These are phyloP conservation scores for Trichosporon faecale DNA, from an alignment of 1,284 basidiomycete genomes.

Conservation along the genomic window DNA sequence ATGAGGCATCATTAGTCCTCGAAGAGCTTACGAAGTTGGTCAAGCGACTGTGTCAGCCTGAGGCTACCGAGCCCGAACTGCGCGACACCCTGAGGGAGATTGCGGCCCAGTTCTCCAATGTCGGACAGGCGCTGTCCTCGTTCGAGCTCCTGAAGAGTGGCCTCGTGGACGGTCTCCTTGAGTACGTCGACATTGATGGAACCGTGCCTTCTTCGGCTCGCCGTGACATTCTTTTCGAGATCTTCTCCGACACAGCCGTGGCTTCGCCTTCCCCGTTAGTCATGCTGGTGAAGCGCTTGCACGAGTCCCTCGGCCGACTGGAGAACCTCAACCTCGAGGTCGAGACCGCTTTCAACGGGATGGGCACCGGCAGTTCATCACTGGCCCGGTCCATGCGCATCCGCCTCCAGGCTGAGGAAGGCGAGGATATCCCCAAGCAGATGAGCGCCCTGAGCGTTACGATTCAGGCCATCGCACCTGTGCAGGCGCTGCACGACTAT, in stretches of 20 bases:
- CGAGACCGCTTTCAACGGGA: constrained; percentile 62
- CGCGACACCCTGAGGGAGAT: constrained; percentile 66
- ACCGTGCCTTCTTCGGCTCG: constrained; percentile 55
- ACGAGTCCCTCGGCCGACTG: constrained; percentile 87
- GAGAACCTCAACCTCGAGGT: constrained; percentile 95
- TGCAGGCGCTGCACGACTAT: constrained; percentile 92
- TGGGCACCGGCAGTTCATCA: constrained; percentile 24
- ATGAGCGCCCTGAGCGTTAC: constrained; percentile 87
- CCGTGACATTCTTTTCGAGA: constrained; percentile 69
- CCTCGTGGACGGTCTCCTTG: constrained; percentile 79
- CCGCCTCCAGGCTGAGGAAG: constrained; percentile 79
- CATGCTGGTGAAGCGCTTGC: constrained; percentile 86
- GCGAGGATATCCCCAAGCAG: constrained; percentile 77
- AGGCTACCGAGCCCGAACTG: constrained; percentile 61
- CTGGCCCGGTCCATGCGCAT: constrained; percentile 61
- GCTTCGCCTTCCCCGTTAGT: constrained; percentile 61
- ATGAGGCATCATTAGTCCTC: constrained; percentile 64
- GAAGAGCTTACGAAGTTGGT: constrained; percentile 59
- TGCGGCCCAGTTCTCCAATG: constrained; percentile 73
- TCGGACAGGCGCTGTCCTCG: constrained; percentile 72
- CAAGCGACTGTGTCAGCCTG: constrained; percentile 59
- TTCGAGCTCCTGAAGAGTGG: constrained; percentile 95
- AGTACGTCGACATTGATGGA: constrained; percentile 70
- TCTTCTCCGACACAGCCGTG: constrained; percentile 62
- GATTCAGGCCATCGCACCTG: constrained; percentile 93